Evolutionary conservation across 2,329 filamentous ascomycete genomes (phyloP).

Genomic region (Thielaviopsis cerberus): DNA sequence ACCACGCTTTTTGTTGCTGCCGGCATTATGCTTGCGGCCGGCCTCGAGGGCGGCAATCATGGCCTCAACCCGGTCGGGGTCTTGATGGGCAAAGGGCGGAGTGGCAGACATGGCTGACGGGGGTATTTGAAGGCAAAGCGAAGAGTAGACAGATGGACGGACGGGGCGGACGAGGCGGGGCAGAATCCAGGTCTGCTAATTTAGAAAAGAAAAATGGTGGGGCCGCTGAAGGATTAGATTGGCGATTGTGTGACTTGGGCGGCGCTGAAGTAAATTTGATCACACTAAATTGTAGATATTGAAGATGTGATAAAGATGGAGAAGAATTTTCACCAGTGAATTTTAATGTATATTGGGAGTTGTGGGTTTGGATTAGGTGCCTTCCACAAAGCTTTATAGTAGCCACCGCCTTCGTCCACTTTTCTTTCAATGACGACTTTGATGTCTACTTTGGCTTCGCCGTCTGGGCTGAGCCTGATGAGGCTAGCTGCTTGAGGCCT

Average conservation of each 20-base stretch:
- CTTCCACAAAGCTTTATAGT: too few species aligned
- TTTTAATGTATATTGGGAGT: too few species aligned
- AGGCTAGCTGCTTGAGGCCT: too few species aligned
- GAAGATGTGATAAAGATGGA: too few species aligned
- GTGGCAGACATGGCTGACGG: neutral
- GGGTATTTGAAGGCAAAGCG: neutral
- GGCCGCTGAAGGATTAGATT: neutral
- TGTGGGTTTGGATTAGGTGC: too few species aligned
- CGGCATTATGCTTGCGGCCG: constrained; percentile 25
- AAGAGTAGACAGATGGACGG: neutral
- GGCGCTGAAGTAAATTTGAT: neutral
- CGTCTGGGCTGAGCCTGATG: too few species aligned
- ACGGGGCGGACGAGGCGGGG: too few species aligned
- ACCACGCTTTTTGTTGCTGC: constrained; percentile 28
- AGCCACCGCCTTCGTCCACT: too few species aligned
- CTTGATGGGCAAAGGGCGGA: constrained; percentile 31
- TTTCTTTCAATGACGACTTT: too few species aligned
- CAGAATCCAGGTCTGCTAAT: neutral
- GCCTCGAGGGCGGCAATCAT: constrained; percentile 47
- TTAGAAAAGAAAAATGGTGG: neutral
- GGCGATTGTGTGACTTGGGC: neutral
- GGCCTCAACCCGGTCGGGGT: constrained; percentile 44
- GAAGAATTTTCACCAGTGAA: too few species aligned
- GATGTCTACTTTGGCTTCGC: too few species aligned
- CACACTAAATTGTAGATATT: too few species aligned